Evolutionary conservation across 2,329 filamentous ascomycete species (phyloP), one percentile per base, ranked within the genome.

Genomic region (Cyclaneusma minus): DNA sequence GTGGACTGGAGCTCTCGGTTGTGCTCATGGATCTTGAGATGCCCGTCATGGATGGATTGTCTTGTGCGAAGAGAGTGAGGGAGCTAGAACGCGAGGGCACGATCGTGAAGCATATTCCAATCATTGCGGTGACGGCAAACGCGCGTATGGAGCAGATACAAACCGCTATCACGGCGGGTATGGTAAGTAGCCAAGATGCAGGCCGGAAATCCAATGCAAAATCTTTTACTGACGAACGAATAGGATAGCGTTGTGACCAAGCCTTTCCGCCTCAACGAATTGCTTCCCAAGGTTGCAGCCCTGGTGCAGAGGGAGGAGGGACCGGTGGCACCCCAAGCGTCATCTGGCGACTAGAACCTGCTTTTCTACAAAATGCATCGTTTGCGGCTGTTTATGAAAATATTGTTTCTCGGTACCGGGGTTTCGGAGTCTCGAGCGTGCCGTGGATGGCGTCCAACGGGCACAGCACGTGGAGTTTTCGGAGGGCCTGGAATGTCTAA

Each of bases 11-110:
- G 24, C 60, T 80, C 13, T 68, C 69, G 6, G 60, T 83, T 23
- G 72, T 85, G 8, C 49, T 85, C 5, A 83, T 85, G 78, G 80
- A 85, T 43, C 59, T 83, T 24, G 78, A 84, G 42, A 85, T 85
- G 79, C 79, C 79, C 1, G 63, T 83, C 22, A 84, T 84, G 79
- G 77, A 85, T 40, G 80, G 80, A 18, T 67, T 80, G 48, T 76
- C 75, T 3, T 82, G 78, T 35, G 72, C 78, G 8, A 60, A 63
- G 21, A 65, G 58, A 32, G 83, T 87, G 28, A 64, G 80, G 11
- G 63, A 75, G 32, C 55, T 80, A 11, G 76, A 85, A 45, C 54
- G 52, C 25, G 58, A 67, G 28, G 68, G 69, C 6, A 20, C 18
- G n/a, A 64, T 80, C 24, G 56, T 62, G 11, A 54, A 59, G 25